Conservation (phyloP, 805 yeast species). For the Henningerozyma blattae region DNA sequence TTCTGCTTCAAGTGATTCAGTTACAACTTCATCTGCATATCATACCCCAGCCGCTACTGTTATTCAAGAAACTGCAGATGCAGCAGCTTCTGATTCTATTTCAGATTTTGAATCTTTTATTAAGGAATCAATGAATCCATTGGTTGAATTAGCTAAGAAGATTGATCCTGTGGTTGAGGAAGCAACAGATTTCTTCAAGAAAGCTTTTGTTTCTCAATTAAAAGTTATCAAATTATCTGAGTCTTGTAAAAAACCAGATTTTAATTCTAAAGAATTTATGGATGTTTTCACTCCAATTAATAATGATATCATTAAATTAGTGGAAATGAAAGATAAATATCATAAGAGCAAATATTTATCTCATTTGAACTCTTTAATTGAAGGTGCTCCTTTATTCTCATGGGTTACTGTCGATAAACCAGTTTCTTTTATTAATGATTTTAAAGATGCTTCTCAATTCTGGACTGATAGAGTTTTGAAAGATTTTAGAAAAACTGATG, state of each 20-base stretch:
- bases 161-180: slow-evolving; percentile 39
- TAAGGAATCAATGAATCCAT: slow-evolving; percentile 42
- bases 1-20: slow-evolving; percentile 10
- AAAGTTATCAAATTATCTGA: slow-evolving; percentile 46
- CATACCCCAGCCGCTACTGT: slow-evolving; percentile 8
- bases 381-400: slow-evolving; percentile 81
- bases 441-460: slow-evolving; percentile 83
- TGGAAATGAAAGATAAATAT: slow-evolving; percentile 59
- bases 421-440: slow-evolving; percentile 62
- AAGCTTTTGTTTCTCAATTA: slow-evolving; percentile 46
- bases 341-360: slow-evolving; percentile 53
- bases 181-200: slow-evolving; percentile 35
- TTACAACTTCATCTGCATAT: slow-evolving; percentile 8
- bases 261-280: slow-evolving; percentile 39
- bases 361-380: slow-evolving; percentile 73
- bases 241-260: slow-evolving; percentile 53
- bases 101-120: slow-evolving; percentile 45
- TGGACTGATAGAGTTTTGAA: slow-evolving; percentile 88
- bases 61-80: slow-evolving; percentile 1
- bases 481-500: slow-evolving; percentile 64
- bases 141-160: slow-evolving; percentile 29
- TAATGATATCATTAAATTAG: slow-evolving; percentile 42
- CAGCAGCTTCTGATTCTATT: slow-evolving; percentile 26
- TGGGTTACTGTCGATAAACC: slow-evolving; percentile 82
- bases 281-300: slow-evolving; percentile 61